Base-by-base conservation (phyloP, 139 green algal genomes). In the Haematococcus lacustris region DNA sequence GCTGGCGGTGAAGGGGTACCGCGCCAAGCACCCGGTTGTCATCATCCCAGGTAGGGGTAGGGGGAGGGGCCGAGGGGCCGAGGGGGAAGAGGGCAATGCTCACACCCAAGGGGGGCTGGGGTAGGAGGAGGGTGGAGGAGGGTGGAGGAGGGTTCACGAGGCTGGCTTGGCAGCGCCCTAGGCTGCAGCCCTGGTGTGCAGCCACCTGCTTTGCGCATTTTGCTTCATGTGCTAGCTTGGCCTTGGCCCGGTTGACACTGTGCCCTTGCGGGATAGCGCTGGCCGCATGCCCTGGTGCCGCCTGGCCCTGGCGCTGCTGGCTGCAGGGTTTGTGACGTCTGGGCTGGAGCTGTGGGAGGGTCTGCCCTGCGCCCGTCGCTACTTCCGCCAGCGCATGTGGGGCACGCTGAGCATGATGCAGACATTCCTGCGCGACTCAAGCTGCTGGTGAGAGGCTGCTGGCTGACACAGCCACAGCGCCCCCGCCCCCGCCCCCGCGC, bases 271-370 rank as follows among this genome's bases (percentile, higher is more conserved):
- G 47, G 13, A 21, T 21, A 57, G 47, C 47, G 21, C 13, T 57
- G 13, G 47, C 21, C 13, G 13, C 21, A 21, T 28, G 13, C 47
- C 47, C 47, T 57, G 13, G 13, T 57, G 13, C 47, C 47, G 13
- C 47, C 21, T 57, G 47, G 47, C 47, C 47, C 53, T 51, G 63
- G 63, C 51, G 21, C 50, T 69, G 37, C 50, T 69, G 7, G 32
- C 51, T 21, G 37, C 63, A 35, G 89, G 89, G 0, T 92, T 94
- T 81, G 86, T 91, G 5, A 91, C 85, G 0, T 86, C 75, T 28
- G 83, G 80, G 1, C 76, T 94, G 51, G 87, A 94, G 84, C 81
- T 94, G 50, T 94, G 89, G 89, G 37, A 83, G 51, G 85, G 87
- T 1, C 61, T 78, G 50, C 38, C 78, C 2, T 95, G 90, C 66